A percentile compares a stretch with the other conserved stretches of the same genome.
These are phyloP conservation scores for Canna indica DNA, from an alignment of 176 grass and related monocot species.

Conservation along the genomic window DNA sequence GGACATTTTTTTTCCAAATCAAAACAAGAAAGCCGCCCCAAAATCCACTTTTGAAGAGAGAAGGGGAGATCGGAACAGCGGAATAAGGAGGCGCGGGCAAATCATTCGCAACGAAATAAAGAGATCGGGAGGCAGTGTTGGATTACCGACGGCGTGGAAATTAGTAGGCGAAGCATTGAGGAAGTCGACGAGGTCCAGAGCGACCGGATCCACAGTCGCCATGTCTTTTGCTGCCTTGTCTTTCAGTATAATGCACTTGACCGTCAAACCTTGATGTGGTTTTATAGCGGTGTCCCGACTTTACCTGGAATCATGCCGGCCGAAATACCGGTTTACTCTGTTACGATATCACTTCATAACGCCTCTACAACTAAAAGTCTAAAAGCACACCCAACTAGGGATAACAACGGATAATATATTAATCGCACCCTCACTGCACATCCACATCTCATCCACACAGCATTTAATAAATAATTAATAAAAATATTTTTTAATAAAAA, in stretches of 20 bases:
- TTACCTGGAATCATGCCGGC: too few species aligned
- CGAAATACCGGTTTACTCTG: too few species aligned
- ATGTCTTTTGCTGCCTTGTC: not conserved
- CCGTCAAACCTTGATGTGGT: not conserved
- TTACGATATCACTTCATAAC: too few species aligned
- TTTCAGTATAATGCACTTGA: not conserved
- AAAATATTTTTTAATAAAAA: too few species aligned
- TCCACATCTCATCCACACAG: too few species aligned
- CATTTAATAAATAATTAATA: too few species aligned
- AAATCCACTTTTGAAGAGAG: not conserved
- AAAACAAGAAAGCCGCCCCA: not conserved
- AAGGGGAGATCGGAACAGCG: constrained; percentile 20
- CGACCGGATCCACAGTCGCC: constrained; percentile 28
- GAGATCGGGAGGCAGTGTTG: not conserved
- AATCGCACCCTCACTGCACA: too few species aligned
- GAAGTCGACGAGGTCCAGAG: constrained; percentile 38
- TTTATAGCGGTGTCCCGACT: not conserved
- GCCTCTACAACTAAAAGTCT: too few species aligned
- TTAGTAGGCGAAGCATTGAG: constrained; percentile 44
- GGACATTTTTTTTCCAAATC: not conserved
- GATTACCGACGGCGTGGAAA: constrained; percentile 50
- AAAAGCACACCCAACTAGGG: too few species aligned
- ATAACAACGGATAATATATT: too few species aligned
- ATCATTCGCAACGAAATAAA: constrained; percentile 20
- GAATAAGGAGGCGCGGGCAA: constrained; percentile 27